A percentile compares a stretch with the other conserved stretches of the same genome.
Evolutionary conservation across 768 basidiomycete species (phyloP).

Genomic region (Lanmaoa rubissima): DNA sequence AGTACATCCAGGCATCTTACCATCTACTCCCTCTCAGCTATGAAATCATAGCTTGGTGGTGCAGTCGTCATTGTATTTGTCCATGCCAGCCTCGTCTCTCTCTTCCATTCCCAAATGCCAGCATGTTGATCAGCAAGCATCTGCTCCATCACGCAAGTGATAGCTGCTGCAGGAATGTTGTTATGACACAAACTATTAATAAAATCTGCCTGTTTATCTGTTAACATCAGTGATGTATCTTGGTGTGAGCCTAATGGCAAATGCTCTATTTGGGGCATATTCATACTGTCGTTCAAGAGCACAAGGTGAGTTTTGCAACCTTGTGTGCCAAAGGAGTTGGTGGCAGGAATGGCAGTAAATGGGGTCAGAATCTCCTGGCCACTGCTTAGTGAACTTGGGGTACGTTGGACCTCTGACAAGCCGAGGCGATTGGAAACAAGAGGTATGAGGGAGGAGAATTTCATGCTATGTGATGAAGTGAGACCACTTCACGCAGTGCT

Average conservation of each 20-base stretch:
- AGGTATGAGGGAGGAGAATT: not conserved
- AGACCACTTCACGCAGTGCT: not conserved
- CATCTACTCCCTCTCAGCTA: not conserved
- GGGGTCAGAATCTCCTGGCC: not conserved
- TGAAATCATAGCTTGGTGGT: conserved; percentile 14
- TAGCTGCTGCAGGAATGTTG: conserved; percentile 22
- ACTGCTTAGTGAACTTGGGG: not conserved
- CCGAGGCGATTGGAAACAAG: conserved; percentile 15
- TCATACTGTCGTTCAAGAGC: conserved; percentile 2
- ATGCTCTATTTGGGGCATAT: not conserved
- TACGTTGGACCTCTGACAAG: not conserved
- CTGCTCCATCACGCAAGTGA: conserved; percentile 23
- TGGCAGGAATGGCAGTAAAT: conserved; percentile 2
- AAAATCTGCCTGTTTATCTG: conserved; percentile 27
- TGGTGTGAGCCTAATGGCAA: not conserved
- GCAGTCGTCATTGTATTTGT: conserved; percentile 15
- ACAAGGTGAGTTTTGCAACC: conserved; percentile 2
- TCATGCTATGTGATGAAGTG: not conserved
- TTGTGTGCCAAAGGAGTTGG: not conserved
- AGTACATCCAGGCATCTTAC: not conserved
- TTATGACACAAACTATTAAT: conserved; percentile 22
- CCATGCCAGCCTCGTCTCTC: conserved; percentile 18
- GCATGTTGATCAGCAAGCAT: conserved; percentile 25
- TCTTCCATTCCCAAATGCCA: conserved; percentile 21
- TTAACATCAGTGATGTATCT: conserved; percentile 13